phyloP scores from a whole-genome alignment of 1,139 yeast genomes.

The Hansenula anomala region DNA sequence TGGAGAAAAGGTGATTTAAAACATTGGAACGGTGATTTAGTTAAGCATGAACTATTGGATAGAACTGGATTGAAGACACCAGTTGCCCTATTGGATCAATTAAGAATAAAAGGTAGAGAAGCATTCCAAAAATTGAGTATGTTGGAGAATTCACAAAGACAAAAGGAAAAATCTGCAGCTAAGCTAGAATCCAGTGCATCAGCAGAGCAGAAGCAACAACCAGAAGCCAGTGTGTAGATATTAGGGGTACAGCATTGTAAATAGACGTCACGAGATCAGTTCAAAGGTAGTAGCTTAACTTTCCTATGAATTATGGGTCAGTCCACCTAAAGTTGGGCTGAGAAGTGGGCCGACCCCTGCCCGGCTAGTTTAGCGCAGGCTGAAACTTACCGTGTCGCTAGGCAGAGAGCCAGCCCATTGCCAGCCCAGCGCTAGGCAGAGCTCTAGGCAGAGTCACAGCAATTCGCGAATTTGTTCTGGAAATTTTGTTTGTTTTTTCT shows the following conservation, averaged over 20 bases:
- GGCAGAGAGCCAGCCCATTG: no score
- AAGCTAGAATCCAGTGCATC: neutral
- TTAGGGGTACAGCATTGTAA: neutral
- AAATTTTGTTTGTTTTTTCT: neutral
- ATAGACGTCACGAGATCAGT: slow-evolving; percentile 1
- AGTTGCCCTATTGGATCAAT: slow-evolving; percentile 54
- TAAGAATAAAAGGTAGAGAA: slow-evolving; percentile 33
- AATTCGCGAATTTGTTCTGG: neutral
- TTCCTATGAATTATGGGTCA: neutral
- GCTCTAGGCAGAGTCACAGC: no score
- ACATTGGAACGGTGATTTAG: slow-evolving; percentile 56
- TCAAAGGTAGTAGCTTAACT: neutral
- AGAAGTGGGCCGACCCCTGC: no score
- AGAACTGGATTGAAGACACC: slow-evolving; percentile 61
- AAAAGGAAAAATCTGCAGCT: slow-evolving; percentile 1
- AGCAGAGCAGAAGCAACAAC: no score
- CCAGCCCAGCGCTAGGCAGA: no score
- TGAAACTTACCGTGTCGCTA: no score
- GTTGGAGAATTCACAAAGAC: neutral
- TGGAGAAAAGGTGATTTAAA: slow-evolving; percentile 81
- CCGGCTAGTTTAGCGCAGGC: no score
- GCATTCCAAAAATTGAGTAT: slow-evolving; percentile 1
- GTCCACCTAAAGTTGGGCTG: no score
- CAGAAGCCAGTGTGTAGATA: neutral
- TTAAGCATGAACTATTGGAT: slow-evolving; percentile 57